Base-by-base conservation (phyloP, 768 basidiomycete genomes). In the Suillus plorans region DNA sequence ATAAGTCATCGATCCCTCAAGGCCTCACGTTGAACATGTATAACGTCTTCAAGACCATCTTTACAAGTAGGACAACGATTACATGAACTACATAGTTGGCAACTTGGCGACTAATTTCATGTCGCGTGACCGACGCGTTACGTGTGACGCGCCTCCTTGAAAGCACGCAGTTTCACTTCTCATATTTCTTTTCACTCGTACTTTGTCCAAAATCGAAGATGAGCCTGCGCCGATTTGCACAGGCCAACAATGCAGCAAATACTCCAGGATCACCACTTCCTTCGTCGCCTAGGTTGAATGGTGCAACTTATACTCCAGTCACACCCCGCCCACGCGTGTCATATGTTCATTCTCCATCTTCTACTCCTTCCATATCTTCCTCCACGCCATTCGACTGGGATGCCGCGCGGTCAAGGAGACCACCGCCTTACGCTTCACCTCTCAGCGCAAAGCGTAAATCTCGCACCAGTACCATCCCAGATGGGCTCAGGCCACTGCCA, bases 341-440 rank as follows among this genome's bases (percentile, higher is more conserved):
- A 67, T 70, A 81, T 69, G 75, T 87, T 74, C 80, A 88, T 49
- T 90, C 84, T 12, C 91, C 84, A 4, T 86, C 85, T 42, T 77
- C 84, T 2, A 87, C 89, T 0, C 87, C 90, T 5, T 94, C 92
- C 4, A 81, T 90, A 56, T 91, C 92, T 6, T 88, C 90, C 1
- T 89, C 89, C 8, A 76, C 83, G 10, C 90, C 92, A 1, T 95
- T 95, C 70, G 92, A 95, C 78, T 94, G 93, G 93, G 89, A 91
- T 37, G 92, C 93, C 0, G 93, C 88, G 14, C 82, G 89, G n/a
- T 82, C 85, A 1, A 80, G 84, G 59, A 82, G 81, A 66, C 88
- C 90, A 4, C 85, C 92, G 4, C 92, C 92, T 4, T 94, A 90
- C 80, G 81, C 80, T 3, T 87, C 88, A 0, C 90, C 90, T 2